A percentile compares a stretch with the other conserved stretches of the same genome.
These are phyloP conservation scores for Gypsophila paniculata DNA, from an alignment of 179 eudicot genomes.

Conservation along the genomic window DNA sequence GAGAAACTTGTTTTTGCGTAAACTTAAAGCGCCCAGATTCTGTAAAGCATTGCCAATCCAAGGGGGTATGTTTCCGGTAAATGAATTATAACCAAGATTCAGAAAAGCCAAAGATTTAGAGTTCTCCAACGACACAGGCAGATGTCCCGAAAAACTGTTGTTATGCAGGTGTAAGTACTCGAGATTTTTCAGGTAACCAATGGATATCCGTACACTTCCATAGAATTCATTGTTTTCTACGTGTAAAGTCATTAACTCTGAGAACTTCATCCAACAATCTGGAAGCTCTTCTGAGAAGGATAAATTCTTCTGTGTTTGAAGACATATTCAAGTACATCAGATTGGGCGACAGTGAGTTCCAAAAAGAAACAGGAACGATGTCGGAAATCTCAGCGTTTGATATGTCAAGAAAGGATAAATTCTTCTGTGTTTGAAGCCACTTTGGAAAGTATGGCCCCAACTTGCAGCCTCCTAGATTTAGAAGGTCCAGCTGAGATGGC, in stretches of 20 bases:
- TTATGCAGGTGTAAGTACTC: slow-evolving; percentile 21
- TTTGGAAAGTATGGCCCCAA: slow-evolving; percentile 39
- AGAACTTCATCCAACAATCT: slow-evolving; percentile 21
- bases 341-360: slow-evolving; percentile 26
- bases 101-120: slow-evolving; percentile 23
- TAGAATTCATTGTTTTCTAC: slow-evolving; percentile 17
- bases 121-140: slow-evolving; percentile 30
- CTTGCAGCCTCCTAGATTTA: slow-evolving; percentile 12
- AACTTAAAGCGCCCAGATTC: slow-evolving; percentile 18
- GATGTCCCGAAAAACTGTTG: slow-evolving; percentile 28
- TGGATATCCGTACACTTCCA: slow-evolving; percentile 29
- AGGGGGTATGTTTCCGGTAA: slow-evolving; percentile 31
- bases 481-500: slow-evolving; percentile 16
- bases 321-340: slow-evolving; percentile 23
- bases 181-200: slow-evolving; percentile 10
- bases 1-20: slow-evolving; percentile 29
- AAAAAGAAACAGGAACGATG: slow-evolving; percentile 28
- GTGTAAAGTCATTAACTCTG: not conserved
- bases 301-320: slow-evolving; percentile 15
- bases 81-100: slow-evolving; percentile 32
- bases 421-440: slow-evolving; percentile 29
- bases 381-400: slow-evolving; percentile 27
- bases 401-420: slow-evolving; percentile 18
- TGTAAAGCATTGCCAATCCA: slow-evolving; percentile 23
- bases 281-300: slow-evolving; percentile 24